Percentiles rank a stretch among this genome's conserved stretches.
Conservation (phyloP, 2,329 filamentous ascomycete genomes). For the Periconia sp. region DNA sequence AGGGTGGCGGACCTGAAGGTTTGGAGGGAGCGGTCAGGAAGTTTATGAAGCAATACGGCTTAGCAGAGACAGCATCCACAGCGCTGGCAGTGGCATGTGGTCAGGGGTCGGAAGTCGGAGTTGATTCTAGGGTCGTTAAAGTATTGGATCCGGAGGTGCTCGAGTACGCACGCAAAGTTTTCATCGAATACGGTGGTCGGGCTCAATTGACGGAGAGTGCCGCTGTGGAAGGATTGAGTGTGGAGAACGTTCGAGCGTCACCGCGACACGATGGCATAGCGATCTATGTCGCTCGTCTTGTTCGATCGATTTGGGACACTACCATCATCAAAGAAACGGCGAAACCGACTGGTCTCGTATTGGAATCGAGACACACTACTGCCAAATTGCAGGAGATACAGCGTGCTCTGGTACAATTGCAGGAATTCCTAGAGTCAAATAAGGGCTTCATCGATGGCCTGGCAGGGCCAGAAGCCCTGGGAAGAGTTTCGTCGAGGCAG, state of each 20-base stretch:
- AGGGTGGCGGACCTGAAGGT: constrained; percentile 73
- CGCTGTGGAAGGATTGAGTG: constrained; percentile 60
- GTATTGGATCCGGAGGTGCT: constrained; percentile 82
- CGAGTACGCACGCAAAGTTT: constrained; percentile 80
- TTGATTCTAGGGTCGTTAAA: constrained; percentile 68
- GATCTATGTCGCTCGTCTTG: constrained; percentile 82
- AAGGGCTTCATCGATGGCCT: constrained; percentile 89
- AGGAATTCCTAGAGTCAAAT: constrained; percentile 84
- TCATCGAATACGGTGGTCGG: constrained; percentile 90
- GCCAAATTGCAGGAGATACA: constrained; percentile 76
- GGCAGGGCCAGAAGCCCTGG: constrained; percentile 85
- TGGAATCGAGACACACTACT: constrained; percentile 67
- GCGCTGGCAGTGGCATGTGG: constrained; percentile 94
- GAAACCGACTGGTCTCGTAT: constrained; percentile 61
- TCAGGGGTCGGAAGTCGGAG: constrained; percentile 79
- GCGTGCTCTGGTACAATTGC: constrained; percentile 74
- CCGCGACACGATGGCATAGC: constrained; percentile 86
- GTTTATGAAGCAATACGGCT: constrained; percentile 83
- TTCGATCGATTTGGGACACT: constrained; percentile 85
- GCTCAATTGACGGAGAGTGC: constrained; percentile 81
- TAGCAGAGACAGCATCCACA: constrained; percentile 85
- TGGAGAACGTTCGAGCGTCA: constrained; percentile 84
- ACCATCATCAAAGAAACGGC: constrained; percentile 64
- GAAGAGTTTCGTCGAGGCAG: constrained; percentile 75
- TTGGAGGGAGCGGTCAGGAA: constrained; percentile 79